Conservation (phyloP, 129 eudicot species). For the Flaveria ramosissima region DNA sequence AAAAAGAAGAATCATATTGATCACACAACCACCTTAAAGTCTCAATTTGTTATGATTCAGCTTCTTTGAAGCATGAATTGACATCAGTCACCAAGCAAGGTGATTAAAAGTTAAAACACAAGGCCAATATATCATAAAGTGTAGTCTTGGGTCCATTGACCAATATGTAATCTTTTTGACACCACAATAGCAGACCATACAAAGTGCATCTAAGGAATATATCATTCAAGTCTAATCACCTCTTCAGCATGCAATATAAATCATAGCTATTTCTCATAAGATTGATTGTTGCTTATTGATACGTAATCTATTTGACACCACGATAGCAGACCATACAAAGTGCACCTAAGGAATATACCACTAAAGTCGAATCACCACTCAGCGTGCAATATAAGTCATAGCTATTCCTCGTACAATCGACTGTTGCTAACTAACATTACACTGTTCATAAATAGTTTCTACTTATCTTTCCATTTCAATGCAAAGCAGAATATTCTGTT, state of each 20-base stretch:
- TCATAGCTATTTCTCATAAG: neutral
- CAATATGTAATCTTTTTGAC: constrained; percentile 4
- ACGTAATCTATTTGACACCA: constrained; percentile 10
- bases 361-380: constrained; percentile 21
- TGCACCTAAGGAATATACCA: constrained; percentile 21
- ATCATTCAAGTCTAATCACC: constrained; percentile 16
- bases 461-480: constrained; percentile 3
- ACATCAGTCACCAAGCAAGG: constrained; percentile 20
- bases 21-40: constrained; percentile 18
- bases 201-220: constrained; percentile 21
- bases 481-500: neutral
- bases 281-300: too few species aligned
- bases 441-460: constrained; percentile 7
- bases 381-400: constrained; percentile 6
- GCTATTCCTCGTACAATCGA: neutral
- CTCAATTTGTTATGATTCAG: neutral
- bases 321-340: constrained; percentile 19
- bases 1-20: neutral
- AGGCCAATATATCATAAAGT: constrained; percentile 18
- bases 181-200: constrained; percentile 15
- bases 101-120: neutral
- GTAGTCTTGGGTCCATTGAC: neutral
- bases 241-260: constrained; percentile 6
- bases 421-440: neutral
- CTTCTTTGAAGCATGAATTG: constrained; percentile 15